Conservation (phyloP, 2,329 filamentous ascomycete species). For the Cordyceps militaris region DNA sequence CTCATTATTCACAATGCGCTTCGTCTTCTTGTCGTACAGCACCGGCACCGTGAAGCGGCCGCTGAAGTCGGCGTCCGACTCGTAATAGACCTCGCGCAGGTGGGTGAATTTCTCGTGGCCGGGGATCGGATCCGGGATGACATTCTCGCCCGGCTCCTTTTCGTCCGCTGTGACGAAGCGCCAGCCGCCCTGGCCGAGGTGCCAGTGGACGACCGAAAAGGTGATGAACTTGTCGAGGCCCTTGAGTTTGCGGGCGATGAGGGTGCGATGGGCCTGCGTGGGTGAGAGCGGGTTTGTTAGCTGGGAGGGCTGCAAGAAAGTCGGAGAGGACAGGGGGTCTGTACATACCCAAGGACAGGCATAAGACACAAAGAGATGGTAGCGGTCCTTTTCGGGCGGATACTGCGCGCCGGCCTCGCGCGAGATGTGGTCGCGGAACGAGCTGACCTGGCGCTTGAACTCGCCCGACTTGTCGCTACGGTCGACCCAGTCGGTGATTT, state of each 20-base stretch:
- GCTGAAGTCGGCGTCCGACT: slow-evolving; percentile 60
- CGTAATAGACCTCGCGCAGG: slow-evolving; percentile 74
- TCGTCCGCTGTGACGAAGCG: slow-evolving; percentile 65
- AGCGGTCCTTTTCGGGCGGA: slow-evolving; percentile 78
- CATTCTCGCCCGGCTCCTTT: slow-evolving; percentile 51
- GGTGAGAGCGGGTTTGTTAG: not conserved
- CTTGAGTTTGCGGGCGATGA: slow-evolving; percentile 86
- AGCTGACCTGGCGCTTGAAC: slow-evolving; percentile 81
- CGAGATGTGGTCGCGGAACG: slow-evolving; percentile 77
- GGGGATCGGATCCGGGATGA: slow-evolving; percentile 60
- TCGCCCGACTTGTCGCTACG: slow-evolving; percentile 74
- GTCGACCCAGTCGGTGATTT: slow-evolving; percentile 79
- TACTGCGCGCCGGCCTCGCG: slow-evolving; percentile 65
- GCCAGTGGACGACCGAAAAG: slow-evolving; percentile 85
- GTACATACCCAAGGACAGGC: slow-evolving; percentile 74
- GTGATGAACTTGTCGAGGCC: slow-evolving; percentile 80
- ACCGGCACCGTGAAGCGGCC: slow-evolving; percentile 85
- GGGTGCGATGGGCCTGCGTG: slow-evolving; percentile 62
- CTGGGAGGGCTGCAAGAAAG: not conserved
- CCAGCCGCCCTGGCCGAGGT: slow-evolving; percentile 70
- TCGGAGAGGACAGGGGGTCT: slow-evolving; percentile 15
- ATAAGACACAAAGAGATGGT: slow-evolving; percentile 92
- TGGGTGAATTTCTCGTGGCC: slow-evolving; percentile 63
- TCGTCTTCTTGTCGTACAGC: slow-evolving; percentile 70
- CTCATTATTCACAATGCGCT: slow-evolving; percentile 84